Conservation (phyloP, 1,284 basidiomycete genomes). For the Ustilago esculenta region DNA sequence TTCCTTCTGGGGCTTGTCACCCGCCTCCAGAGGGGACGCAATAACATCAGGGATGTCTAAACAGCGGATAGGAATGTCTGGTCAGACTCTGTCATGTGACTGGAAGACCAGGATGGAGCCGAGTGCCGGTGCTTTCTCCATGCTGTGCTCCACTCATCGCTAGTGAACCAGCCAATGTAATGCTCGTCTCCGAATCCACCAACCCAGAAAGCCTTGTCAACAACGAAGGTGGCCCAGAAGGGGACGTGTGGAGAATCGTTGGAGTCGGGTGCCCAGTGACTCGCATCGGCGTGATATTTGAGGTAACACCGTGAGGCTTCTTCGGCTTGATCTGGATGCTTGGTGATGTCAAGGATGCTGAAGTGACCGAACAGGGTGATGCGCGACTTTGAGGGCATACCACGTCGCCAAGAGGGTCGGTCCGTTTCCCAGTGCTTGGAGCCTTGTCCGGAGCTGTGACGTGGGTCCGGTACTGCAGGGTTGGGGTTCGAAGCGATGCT, state of each 20-base stretch:
- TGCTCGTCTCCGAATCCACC: slow-evolving; percentile 67
- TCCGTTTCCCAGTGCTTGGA: slow-evolving; percentile 42
- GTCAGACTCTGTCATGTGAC: not conserved
- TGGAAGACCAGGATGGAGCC: not conserved
- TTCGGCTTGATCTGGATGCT: slow-evolving; percentile 13
- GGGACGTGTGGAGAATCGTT: slow-evolving; percentile 57
- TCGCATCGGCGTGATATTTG: slow-evolving; percentile 52
- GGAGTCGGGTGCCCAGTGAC: slow-evolving; percentile 56
- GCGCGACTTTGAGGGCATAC: slow-evolving; percentile 64
- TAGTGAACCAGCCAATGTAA: slow-evolving; percentile 59
- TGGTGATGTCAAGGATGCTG: slow-evolving; percentile 27
- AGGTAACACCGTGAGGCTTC: slow-evolving; percentile 48
- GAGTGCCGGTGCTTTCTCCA: slow-evolving; percentile 6
- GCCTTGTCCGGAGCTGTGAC: slow-evolving; percentile 31
- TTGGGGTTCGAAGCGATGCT: slow-evolving; percentile 54
- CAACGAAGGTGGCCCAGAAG: slow-evolving; percentile 56
- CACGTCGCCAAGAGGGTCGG: slow-evolving; percentile 58
- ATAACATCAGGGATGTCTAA: not conserved
- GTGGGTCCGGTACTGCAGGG: slow-evolving; percentile 46
- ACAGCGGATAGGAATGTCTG: not conserved
- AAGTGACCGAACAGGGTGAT: slow-evolving; percentile 61
- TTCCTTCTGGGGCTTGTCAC: too few relatives aligned
- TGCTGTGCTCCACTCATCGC: slow-evolving; percentile 38
- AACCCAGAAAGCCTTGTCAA: slow-evolving; percentile 57
- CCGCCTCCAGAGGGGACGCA: not conserved